Percentiles rank a stretch among this genome's conserved stretches.
These are phyloP conservation scores for Aspergillus fischeri DNA, from an alignment of 2,329 filamentous ascomycete genomes.

Conservation along the genomic window DNA sequence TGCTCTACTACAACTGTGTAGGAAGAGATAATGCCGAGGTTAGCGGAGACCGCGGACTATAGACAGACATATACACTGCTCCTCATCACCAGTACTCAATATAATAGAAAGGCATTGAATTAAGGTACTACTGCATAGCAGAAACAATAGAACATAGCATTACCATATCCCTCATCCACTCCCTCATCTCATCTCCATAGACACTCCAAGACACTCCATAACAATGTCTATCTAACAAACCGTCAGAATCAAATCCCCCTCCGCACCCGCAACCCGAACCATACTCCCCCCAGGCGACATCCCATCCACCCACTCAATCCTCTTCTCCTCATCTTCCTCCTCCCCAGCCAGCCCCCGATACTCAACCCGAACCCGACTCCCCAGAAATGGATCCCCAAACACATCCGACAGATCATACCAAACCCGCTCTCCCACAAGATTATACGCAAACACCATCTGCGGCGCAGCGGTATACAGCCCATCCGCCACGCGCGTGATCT, in stretches of 20 bases:
- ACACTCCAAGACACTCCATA: too few relatives aligned
- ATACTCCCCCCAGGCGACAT: slow-evolving; percentile 30
- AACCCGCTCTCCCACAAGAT: slow-evolving; percentile 25
- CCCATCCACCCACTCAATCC: slow-evolving; percentile 30
- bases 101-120: too few relatives aligned
- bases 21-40: too few relatives aligned
- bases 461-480: slow-evolving; percentile 33
- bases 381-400: slow-evolving; percentile 41
- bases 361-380: slow-evolving; percentile 19
- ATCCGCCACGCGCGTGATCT: slow-evolving; percentile 33
- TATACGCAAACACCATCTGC: slow-evolving; percentile 43
- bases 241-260: slow-evolving; percentile 23
- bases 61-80: too few relatives aligned
- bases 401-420: slow-evolving; percentile 45
- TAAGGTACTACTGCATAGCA: too few relatives aligned
- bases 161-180: too few relatives aligned
- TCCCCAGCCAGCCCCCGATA: too few relatives aligned
- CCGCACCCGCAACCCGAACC: slow-evolving; percentile 19
- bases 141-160: too few relatives aligned
- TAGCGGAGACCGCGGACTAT: too few relatives aligned
- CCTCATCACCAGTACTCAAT: too few relatives aligned
- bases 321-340: slow-evolving; percentile 13
- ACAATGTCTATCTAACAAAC: slow-evolving; percentile 18
- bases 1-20: too few relatives aligned
- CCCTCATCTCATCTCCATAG: too few relatives aligned